Evolutionary conservation across 108 stramenopile species (phyloP).

Genomic region (Skeletonema menzelii): DNA sequence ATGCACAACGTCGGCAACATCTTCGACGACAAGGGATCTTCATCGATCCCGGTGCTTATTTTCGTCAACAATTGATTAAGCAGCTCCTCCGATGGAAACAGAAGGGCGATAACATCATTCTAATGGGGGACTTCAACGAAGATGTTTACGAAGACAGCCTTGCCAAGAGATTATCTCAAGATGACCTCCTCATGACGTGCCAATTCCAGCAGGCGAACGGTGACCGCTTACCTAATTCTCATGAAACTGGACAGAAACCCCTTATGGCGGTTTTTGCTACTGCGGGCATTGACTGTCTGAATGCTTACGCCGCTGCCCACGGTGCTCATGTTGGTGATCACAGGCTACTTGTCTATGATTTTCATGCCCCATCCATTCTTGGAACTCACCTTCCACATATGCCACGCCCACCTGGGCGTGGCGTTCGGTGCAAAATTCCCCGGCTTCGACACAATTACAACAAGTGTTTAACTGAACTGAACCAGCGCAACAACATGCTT

Average conservation of each 20-base stretch:
- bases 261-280: slow-evolving; percentile 14
- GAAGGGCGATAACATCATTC: neutral
- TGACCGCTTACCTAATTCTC: neutral
- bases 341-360: slow-evolving; percentile 6
- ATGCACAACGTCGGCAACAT: neutral
- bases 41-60: neutral
- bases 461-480: neutral
- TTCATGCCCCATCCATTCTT: slow-evolving; percentile 5
- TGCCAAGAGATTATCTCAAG: too few species aligned
- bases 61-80: neutral
- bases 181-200: neutral
- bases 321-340: slow-evolving; percentile 23
- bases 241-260: neutral
- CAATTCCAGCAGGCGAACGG: neutral
- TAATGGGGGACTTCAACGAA: slow-evolving; percentile 3
- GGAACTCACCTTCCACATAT: slow-evolving; percentile 1
- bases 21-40: neutral
- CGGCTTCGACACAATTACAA: slow-evolving; percentile 1
- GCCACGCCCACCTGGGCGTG: neutral
- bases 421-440: neutral
- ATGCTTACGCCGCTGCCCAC: neutral
- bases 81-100: neutral
- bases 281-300: neutral
- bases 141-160: neutral
- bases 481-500: neutral